phyloP scores from a whole-genome alignment of 345 rosid genomes.

The Draba incana region DNA sequence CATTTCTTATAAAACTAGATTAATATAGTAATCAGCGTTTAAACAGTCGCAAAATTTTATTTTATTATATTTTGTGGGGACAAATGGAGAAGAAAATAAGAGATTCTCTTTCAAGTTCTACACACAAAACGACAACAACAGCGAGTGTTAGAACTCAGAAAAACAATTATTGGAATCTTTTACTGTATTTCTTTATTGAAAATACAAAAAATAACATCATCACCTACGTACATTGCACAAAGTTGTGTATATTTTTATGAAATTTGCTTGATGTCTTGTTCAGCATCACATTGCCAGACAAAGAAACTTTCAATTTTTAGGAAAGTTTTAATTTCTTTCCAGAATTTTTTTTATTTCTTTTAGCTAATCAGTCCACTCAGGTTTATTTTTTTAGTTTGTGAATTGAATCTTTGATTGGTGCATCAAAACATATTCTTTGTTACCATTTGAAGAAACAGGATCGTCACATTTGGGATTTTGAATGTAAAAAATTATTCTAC shows the following conservation, averaged over 20 bases:
- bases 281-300: constrained; percentile 30
- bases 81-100: constrained; percentile 10
- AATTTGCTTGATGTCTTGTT: constrained; percentile 15
- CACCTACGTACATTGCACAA: constrained; percentile 38
- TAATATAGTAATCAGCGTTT: constrained; percentile 5
- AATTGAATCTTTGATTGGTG: constrained; percentile 26
- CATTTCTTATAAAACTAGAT: constrained; percentile 4
- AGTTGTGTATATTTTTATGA: constrained; percentile 16
- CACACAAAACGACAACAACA: constrained; percentile 32
- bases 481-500: neutral
- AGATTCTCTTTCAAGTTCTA: constrained; percentile 8
- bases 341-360: neutral
- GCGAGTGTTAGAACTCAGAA: constrained; percentile 16
- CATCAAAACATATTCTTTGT: constrained; percentile 13
- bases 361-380: neutral
- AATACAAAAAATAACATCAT: constrained; percentile 37
- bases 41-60: neutral
- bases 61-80: constrained; percentile 17
- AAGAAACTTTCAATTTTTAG: constrained; percentile 19
- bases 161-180: constrained; percentile 40
- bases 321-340: neutral
- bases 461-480: constrained; percentile 5
- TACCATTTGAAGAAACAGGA: constrained; percentile 5
- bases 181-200: constrained; percentile 26
- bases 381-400: neutral